Evolutionary conservation across 225 moss, liverwort and hornwort species (phyloP).

Genomic region (Rhytidiadelphus loreus): DNA sequence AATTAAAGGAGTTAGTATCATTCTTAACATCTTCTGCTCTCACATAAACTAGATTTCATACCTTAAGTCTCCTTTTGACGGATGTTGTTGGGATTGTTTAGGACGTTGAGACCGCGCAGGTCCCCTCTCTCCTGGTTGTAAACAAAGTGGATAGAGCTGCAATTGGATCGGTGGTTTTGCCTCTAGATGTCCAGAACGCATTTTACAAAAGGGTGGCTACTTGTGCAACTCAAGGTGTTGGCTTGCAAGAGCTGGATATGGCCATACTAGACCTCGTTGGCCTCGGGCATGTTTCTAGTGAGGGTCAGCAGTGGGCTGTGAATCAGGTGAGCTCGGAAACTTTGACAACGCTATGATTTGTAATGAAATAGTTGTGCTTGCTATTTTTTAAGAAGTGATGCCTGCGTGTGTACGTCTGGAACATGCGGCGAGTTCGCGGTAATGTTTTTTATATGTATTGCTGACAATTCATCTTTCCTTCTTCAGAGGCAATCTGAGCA

Average conservation of each 20-base stretch:
- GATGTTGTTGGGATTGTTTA: background rate
- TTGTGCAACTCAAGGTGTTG: constrained; percentile 43
- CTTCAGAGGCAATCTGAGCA: constrained; percentile 87
- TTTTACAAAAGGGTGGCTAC: constrained; percentile 59
- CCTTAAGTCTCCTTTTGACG: background rate
- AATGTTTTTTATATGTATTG: background rate
- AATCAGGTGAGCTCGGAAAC: constrained; percentile 53
- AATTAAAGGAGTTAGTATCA: background rate
- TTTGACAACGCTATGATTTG: background rate
- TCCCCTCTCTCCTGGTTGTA: constrained; percentile 61
- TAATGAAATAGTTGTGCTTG: background rate
- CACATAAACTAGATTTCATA: background rate
- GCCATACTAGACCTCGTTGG: constrained; percentile 74
- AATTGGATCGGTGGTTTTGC: constrained; percentile 47
- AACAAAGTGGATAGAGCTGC: constrained; percentile 90
- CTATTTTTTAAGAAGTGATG: background rate
- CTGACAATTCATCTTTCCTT: background rate
- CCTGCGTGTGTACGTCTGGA: background rate
- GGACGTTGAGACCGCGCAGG: constrained; percentile 9
- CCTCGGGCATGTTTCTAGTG: constrained; percentile 54
- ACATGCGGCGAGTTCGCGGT: background rate
- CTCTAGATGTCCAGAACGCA: constrained; percentile 28
- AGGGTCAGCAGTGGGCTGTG: constrained; percentile 87
- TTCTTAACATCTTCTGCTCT: background rate
- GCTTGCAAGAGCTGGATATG: constrained; percentile 52